phyloP scores from a whole-genome alignment of 2,329 filamentous ascomycete species.

The Colletotrichum sansevieriae region DNA sequence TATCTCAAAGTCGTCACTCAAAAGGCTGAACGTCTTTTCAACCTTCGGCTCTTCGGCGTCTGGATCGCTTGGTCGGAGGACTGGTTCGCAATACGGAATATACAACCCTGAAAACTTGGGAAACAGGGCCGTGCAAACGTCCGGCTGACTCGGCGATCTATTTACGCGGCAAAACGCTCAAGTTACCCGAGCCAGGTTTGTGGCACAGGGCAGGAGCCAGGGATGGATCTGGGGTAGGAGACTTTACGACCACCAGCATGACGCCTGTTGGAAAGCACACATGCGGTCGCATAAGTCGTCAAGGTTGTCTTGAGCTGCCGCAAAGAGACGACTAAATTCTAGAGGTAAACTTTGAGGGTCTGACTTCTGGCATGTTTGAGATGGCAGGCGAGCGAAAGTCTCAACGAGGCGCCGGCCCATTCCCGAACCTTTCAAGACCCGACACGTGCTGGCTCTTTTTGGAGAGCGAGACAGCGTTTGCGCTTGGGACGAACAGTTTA shows the following conservation, averaged over 20 bases:
- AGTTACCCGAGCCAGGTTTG: conserved; percentile 15
- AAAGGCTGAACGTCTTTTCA: background rate
- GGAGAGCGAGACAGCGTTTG: conserved; percentile 3
- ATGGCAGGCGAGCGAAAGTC: conserved; percentile 25
- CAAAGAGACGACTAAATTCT: conserved; percentile 16
- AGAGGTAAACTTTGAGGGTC: conserved; percentile 15
- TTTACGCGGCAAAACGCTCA: conserved; percentile 7
- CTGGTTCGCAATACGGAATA: background rate
- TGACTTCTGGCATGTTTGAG: conserved; percentile 36
- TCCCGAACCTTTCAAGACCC: conserved; percentile 1
- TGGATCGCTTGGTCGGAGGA: background rate
- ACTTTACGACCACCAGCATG: conserved; percentile 10
- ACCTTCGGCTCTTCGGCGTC: background rate
- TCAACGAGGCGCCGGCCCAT: background rate
- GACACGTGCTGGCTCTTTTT: background rate
- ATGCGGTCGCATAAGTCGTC: conserved; percentile 23
- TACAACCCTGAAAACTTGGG: background rate
- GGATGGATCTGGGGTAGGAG: conserved; percentile 28
- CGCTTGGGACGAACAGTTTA: conserved; percentile 34
- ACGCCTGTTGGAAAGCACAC: conserved; percentile 20
- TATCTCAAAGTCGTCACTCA: background rate
- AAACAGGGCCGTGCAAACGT: conserved; percentile 4
- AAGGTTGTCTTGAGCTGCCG: conserved; percentile 36
- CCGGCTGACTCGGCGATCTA: conserved; percentile 29
- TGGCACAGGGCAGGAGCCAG: conserved; percentile 22